Base-by-base conservation (phyloP, 345 rosid species). In the Bretschneidera sinensis region DNA sequence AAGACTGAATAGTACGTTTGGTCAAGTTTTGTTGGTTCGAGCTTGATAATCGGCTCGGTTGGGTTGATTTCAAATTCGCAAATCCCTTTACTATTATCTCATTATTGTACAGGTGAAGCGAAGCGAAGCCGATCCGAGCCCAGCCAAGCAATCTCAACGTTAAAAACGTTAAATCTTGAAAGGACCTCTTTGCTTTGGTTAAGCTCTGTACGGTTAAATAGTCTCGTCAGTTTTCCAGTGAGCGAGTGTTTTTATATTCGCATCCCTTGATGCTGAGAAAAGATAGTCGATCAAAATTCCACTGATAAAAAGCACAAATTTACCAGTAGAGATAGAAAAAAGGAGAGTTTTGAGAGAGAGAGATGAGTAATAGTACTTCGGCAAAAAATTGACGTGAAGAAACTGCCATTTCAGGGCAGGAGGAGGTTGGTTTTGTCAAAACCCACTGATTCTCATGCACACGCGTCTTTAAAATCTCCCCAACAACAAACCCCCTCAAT, bases 381-480 rank as follows among this genome's bases (percentile, higher is more conserved):
- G 33, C 3, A 28, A 28, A 28, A 28, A 28, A 28, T 28, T 28
- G 33, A 28, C 33, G 33, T 28, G 33, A 48, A 17, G 23, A 24
- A 43, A 48, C 45, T 53, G 13, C 25, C 20, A 28, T 67, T 48
- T 66, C 33, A 21, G 35, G 58, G 18, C 21, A 34, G 51, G 8
- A n/a, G n/a, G n/a, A 18, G 51, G 22, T 35, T 34, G 65, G 55
- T 61, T 62, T 49, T 20, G 18, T 43, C 43, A 53, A 53, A 28
- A 21, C 10, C 62, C 20, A 21, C 63, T 69, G 67, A 62, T 57
- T 62, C 64, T 25, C 51, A 57, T 60, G 71, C 55, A 35, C 47
- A 54, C 68, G 48, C 68, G 55, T 54, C 62, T 25, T 57, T 35
- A 52, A 31, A 63, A 9, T 53, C 61, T 58, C 33, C 24, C 21